Percentiles rank a stretch among this genome's conserved stretches.
Conservation (phyloP, 345 rosid genomes). For the Salix suchowensis region DNA sequence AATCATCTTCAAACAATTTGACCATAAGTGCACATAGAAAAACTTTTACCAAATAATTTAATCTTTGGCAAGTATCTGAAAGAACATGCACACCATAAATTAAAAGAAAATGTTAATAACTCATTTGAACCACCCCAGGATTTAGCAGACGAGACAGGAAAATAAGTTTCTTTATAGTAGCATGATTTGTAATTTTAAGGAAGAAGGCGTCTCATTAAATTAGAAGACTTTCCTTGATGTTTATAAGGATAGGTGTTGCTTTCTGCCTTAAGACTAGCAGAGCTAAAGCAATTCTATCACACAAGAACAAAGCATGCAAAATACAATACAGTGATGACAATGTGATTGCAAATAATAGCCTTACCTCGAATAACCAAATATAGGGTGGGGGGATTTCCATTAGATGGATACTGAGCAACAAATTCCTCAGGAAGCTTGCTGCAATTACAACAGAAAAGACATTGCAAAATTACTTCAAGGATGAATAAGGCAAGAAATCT, state of each 20-base stretch:
- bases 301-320: background rate
- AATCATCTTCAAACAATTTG: no score
- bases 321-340: background rate
- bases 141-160: background rate
- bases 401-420: conserved; percentile 70
- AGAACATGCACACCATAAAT: no score
- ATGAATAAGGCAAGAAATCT: background rate
- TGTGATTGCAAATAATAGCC: conserved; percentile 3
- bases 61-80: no score
- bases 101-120: background rate
- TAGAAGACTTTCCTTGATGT: background rate
- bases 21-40: no score
- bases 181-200: background rate
- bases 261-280: background rate
- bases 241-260: background rate
- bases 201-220: background rate
- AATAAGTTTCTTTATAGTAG: background rate
- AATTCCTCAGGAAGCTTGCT: conserved; percentile 80
- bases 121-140: background rate
- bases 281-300: background rate
- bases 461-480: background rate
- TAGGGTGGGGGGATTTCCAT: conserved; percentile 90
- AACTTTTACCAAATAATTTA: no score
- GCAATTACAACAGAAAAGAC: conserved; percentile 35
- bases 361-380: conserved; percentile 78